Base-by-base conservation (phyloP, 345 rosid species). In the Mercurialis annua region DNA sequence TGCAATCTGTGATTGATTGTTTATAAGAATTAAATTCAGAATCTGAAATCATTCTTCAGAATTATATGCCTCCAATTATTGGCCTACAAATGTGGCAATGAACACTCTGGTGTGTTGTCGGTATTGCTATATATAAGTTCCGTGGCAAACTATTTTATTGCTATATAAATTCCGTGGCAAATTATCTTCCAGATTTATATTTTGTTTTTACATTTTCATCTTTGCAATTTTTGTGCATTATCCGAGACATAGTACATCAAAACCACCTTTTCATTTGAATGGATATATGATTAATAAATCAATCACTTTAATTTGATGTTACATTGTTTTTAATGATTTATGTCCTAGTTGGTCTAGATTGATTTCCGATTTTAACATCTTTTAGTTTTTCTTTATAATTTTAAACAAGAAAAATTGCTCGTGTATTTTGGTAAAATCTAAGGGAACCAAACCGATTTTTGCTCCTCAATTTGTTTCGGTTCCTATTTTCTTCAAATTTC, bases 21-120 rank as follows among this genome's bases (percentile, higher is more conserved):
- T n/a, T n/a, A 42, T 33, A 60, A 10, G 44, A 57, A 29, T 59
- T 59, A 18, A 42, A 5, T 1, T 38, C 21, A 43, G 63, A 59
- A 1, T 29, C 38, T 21, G 47, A 38, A 59, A n/a, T 16, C 30
- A 38, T n/a, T 29, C 54, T 30, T 49, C 40, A 53, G 38, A 2
- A 42, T 20, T 59, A 3, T 54, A 55, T 66, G 70, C 38, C 61
- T 40, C 51, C 51, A 16, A 53, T 10, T n/a, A n/a, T 64, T 18
- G 53, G 20, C 23, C 24, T 54, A 2, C 34, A 63, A 14, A 47
- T 63, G 55, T 31, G 42, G 31, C 51, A n/a, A 17, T 20, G 30
- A 20, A 49, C 46, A 14, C 2, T 2, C 47, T 16, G 4, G 16
- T 49, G 54, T 38, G 23, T 31, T 50, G 69, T 52, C 31, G 34